Percentiles rank a stretch among this genome's conserved stretches.
phyloP scores from a whole-genome alignment of 192 early-diverging fungal species.

The Entophlyctis luteolus region DNA sequence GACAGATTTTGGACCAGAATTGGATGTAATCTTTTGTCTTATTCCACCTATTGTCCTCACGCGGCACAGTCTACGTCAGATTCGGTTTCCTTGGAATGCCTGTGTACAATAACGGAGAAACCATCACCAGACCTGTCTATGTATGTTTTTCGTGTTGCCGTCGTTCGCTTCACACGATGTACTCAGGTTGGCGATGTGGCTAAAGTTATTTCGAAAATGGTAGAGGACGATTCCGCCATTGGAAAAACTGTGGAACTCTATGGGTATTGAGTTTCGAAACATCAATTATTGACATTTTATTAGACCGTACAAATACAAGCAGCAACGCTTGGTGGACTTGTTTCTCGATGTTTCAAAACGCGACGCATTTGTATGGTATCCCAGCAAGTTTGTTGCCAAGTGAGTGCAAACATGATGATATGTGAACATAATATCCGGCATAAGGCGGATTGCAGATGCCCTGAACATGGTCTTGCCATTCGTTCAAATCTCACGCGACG shows the following conservation, averaged over 20 bases:
- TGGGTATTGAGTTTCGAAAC: constrained; percentile 47
- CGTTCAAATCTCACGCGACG: constrained; percentile 78
- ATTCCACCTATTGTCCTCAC: not conserved
- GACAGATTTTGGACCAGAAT: constrained; percentile 90
- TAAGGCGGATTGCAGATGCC: constrained; percentile 51
- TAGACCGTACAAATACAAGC: constrained; percentile 53
- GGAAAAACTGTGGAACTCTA: constrained; percentile 90
- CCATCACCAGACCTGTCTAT: constrained; percentile 68
- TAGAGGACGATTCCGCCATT: constrained; percentile 65
- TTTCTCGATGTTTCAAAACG: constrained; percentile 58
- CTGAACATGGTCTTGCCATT: constrained; percentile 63
- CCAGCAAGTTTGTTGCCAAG: constrained; percentile 74
- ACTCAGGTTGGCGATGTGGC: constrained; percentile 80
- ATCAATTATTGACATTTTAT: not conserved
- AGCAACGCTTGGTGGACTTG: constrained; percentile 68
- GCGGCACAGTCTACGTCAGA: constrained; percentile 17
- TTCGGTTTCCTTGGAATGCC: constrained; percentile 49
- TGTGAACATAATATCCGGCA: not conserved
- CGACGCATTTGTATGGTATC: constrained; percentile 57
- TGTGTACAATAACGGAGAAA: constrained; percentile 62
- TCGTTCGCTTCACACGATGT: constrained; percentile 13
- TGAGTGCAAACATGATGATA: constrained; percentile 5
- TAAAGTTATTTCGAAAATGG: constrained; percentile 69
- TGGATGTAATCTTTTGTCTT: constrained; percentile 46
- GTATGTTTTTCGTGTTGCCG: constrained; percentile 30